Conservation (phyloP, 257 asterid species). For the Nicotiana undulata region DNA sequence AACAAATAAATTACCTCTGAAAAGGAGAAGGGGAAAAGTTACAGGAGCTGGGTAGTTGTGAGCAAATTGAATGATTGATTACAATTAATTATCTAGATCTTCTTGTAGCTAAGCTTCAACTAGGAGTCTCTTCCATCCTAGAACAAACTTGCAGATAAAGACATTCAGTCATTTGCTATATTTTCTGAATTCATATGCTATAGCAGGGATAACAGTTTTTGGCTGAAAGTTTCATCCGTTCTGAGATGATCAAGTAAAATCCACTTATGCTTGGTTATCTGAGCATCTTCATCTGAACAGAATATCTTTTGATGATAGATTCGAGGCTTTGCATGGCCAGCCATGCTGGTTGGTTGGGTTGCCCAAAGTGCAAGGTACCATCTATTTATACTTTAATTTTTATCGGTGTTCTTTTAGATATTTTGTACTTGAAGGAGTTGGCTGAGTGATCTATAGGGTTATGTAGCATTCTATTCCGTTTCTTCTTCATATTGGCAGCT, state of each 20-base stretch:
- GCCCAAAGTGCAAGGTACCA: slow-evolving; percentile 92
- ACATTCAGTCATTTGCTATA: background rate
- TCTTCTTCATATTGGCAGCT: background rate
- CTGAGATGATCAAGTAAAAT: background rate
- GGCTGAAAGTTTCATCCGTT: background rate
- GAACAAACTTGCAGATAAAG: background rate
- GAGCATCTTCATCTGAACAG: slow-evolving; percentile 8
- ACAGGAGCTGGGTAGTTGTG: background rate
- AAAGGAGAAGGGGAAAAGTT: background rate
- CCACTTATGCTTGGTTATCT: background rate
- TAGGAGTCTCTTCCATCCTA: background rate
- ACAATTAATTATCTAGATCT: background rate
- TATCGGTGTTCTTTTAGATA: background rate
- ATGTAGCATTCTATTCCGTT: background rate
- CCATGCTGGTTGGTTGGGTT: slow-evolving; percentile 92
- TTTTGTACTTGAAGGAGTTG: background rate
- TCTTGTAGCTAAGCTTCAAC: background rate
- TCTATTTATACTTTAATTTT: background rate
- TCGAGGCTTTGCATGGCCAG: slow-evolving; percentile 98
- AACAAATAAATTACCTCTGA: background rate
- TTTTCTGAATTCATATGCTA: background rate
- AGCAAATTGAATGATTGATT: background rate
- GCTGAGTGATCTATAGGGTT: background rate
- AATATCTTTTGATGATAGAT: slow-evolving; percentile 44
- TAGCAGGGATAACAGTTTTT: background rate